phyloP scores from a whole-genome alignment of 2,329 filamentous ascomycete genomes.

The Diplocarpon mali region DNA sequence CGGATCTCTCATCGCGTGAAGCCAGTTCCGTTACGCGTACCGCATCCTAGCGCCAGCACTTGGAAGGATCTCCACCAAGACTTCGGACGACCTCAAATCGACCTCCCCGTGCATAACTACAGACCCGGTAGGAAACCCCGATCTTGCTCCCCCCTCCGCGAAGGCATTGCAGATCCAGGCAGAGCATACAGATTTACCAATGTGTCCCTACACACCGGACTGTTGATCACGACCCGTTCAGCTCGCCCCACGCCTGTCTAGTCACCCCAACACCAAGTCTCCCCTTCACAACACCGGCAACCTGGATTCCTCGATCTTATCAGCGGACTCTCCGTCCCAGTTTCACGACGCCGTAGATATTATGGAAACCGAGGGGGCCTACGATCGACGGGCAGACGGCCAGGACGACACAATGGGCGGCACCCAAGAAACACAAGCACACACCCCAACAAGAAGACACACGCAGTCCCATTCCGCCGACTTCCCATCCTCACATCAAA shows the following conservation, averaged over 20 bases:
- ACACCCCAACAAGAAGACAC: constrained; percentile 25
- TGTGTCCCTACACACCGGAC: constrained; percentile 11
- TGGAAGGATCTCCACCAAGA: constrained; percentile 11
- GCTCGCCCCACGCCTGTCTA: constrained; percentile 3
- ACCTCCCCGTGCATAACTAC: too few species aligned
- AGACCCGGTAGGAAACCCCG: too few species aligned
- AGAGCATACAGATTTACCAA: constrained; percentile 2
- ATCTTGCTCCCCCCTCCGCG: too few species aligned
- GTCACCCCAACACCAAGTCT: background rate
- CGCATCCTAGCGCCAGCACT: constrained; percentile 15
- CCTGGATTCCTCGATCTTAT: constrained; percentile 42
- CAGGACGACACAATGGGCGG: constrained; percentile 23
- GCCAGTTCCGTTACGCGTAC: constrained; percentile 12
- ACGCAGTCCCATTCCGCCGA: constrained; percentile 27
- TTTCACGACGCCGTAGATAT: constrained; percentile 41
- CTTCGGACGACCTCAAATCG: constrained; percentile 20
- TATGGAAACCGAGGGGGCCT: constrained; percentile 38
- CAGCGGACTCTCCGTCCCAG: constrained; percentile 39
- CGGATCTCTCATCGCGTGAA: constrained; percentile 15
- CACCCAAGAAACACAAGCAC: constrained; percentile 24
- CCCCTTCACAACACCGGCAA: constrained; percentile 23
- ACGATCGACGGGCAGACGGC: constrained; percentile 22
- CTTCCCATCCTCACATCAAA: constrained; percentile 21
- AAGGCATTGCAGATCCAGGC: background rate
- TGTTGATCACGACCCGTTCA: constrained; percentile 16